phyloP scores from a whole-genome alignment of 331 rosid species.

The Acacia pycnantha region DNA sequence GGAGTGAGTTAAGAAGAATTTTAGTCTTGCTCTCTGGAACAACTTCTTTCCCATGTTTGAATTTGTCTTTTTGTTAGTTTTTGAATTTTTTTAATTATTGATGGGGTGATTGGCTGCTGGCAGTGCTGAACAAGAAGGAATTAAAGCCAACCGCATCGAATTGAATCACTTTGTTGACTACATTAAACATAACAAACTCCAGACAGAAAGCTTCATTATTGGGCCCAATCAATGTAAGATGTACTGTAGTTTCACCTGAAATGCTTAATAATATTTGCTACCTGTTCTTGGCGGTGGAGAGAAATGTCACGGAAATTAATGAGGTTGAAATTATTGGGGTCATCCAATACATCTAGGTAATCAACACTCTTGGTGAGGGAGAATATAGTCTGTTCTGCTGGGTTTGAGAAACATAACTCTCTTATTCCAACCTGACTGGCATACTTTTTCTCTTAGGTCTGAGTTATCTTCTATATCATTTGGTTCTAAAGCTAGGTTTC shows the following conservation, averaged over 20 bases:
- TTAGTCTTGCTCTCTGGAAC: constrained; percentile 5
- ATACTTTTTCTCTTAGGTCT: not conserved
- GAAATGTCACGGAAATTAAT: not conserved
- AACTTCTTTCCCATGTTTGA: not conserved
- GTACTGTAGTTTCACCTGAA: constrained; percentile 8
- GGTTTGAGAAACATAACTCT: not conserved
- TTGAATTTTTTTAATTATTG: constrained; percentile 32
- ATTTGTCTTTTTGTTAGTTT: constrained; percentile 4
- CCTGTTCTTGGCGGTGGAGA: not conserved
- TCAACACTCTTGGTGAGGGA: not conserved
- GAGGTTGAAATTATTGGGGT: not conserved
- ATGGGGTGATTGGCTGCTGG: constrained; percentile 33
- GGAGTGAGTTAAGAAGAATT: not conserved
- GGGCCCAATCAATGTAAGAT: constrained; percentile 56
- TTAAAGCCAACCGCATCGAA: constrained; percentile 44
- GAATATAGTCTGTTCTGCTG: not conserved
- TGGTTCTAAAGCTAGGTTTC: not conserved
- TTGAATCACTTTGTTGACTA: constrained; percentile 48
- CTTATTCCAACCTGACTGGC: no score
- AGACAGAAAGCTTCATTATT: constrained; percentile 56
- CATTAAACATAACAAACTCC: constrained; percentile 53
- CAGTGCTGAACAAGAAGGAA: constrained; percentile 72
- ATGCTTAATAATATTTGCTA: constrained; percentile 17
- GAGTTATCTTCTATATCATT: not conserved
- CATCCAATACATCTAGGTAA: constrained; percentile 1